phyloP scores from a whole-genome alignment of 176 grass and related monocot genomes.

The Aegilops speltoides region DNA sequence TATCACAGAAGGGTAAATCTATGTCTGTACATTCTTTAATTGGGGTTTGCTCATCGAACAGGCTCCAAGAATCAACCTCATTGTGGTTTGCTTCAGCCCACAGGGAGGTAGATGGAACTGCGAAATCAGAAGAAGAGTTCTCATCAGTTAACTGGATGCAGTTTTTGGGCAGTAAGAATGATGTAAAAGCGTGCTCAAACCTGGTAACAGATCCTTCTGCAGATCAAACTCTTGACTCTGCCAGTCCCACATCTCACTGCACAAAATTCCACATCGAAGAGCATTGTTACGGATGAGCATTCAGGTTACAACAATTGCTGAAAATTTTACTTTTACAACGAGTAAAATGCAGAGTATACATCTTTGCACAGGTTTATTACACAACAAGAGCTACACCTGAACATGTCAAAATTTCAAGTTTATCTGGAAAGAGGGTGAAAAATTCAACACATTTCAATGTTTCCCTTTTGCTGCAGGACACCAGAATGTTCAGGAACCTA shows the following conservation, averaged over 20 bases:
- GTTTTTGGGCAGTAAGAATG: not conserved
- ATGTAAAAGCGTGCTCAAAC: conserved; percentile 38
- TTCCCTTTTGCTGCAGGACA: not conserved
- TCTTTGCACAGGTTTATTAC: not conserved
- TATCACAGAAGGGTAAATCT: conserved; percentile 49
- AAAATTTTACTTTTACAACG: not conserved
- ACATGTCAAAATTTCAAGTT: too few species aligned
- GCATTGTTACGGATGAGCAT: not conserved
- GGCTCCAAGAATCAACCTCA: conserved; percentile 52
- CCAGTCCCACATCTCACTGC: conserved; percentile 82
- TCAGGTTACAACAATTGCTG: not conserved
- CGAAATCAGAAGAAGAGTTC: conserved; percentile 24
- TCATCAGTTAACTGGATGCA: not conserved
- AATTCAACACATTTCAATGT: not conserved
- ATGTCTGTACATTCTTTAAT: conserved; percentile 91
- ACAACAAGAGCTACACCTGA: not conserved
- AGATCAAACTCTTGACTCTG: conserved; percentile 57
- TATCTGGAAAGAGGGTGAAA: not conserved
- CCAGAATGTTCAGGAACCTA: not conserved
- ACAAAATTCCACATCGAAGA: conserved; percentile 29
- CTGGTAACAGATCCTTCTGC: conserved; percentile 59
- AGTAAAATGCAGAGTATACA: not conserved
- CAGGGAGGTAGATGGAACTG: conserved; percentile 54
- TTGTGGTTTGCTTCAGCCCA: conserved; percentile 57
- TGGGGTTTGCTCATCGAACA: conserved; percentile 86